Evolutionary conservation across 805 yeast genomes (phyloP), one percentile per base, ranked within the genome.

Genomic region (Wickerhamiella cacticola): DNA sequence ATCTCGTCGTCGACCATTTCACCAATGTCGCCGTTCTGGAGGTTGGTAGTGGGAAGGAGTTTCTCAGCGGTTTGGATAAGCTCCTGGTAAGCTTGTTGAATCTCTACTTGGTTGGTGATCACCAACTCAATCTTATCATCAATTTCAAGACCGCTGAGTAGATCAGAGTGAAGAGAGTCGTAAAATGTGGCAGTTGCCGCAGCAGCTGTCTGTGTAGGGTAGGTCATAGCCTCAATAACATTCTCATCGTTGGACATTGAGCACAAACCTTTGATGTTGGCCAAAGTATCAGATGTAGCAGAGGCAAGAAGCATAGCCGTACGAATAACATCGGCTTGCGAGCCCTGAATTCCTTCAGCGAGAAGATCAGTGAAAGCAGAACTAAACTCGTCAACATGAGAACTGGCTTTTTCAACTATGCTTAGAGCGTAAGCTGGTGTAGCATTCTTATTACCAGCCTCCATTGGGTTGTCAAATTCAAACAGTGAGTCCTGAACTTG

Each of bases 351-450:
- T 5, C 89, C 94, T 59, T 83, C 95, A 4, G 82, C 87, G 46
- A 85, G 68, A 57, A 75, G 80, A 46, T 76, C 72, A 60, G 80
- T 83, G 68, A 84, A 85, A 5, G 80, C 76, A 22, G 79, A 75
- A 4, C 94, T 82, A 63, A 87, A 84, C 34, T 81, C 88, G 5
- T 88, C 83, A 0, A 88, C 86, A 13, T 75, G 67, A 34, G 78
- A 74, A 0, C 85, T 75, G 16, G 81, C 73, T 53, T 79, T 74
- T 59, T 87, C 95, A 52, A 80, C 68, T 35, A 83, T 67, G 0
- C 89, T 79, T 29, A 79, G 66, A 19, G 81, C 63, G 56, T 75
- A 80, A 53, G 75, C 79, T 2, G 89, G 83, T 0, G 89, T 75
- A 1, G 92, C 72, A 60, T 78, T 79, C 54, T 78, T 76, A 59